These are phyloP conservation scores for Colletotrichum abscissum DNA, from an alignment of 2,329 filamentous ascomycete species.

Conservation along the genomic window DNA sequence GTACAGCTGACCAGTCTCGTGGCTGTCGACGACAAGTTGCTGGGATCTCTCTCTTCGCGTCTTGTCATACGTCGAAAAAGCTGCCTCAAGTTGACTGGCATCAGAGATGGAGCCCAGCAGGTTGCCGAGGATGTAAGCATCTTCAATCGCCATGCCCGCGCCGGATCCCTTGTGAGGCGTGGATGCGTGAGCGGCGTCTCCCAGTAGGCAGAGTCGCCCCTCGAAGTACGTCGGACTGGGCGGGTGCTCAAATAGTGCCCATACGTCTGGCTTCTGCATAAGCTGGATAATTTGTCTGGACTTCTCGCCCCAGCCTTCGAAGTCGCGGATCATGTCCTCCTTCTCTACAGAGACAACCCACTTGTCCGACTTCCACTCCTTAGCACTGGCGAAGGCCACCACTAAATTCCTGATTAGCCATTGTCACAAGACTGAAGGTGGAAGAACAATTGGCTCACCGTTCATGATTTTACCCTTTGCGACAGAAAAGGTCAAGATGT, in stretches of 20 bases:
- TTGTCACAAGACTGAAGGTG: not conserved
- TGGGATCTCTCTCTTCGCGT: slow-evolving; percentile 19
- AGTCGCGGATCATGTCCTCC: slow-evolving; percentile 30
- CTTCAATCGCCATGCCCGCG: slow-evolving; percentile 41
- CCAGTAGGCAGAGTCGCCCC: slow-evolving; percentile 38
- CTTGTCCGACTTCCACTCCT: slow-evolving; percentile 26
- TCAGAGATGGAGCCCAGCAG: slow-evolving; percentile 1
- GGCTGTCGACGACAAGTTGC: slow-evolving; percentile 18
- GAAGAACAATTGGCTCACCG: not conserved
- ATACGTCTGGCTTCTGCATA: slow-evolving; percentile 28
- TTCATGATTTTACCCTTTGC: slow-evolving; percentile 66
- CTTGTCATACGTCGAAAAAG: slow-evolving; percentile 35
- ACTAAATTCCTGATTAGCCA: not conserved
- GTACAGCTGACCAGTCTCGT: slow-evolving; percentile 22
- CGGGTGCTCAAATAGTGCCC: slow-evolving; percentile 33
- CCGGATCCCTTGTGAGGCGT: slow-evolving; percentile 41
- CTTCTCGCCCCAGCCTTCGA: slow-evolving; percentile 25
- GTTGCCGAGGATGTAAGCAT: slow-evolving; percentile 38
- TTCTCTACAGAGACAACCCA: slow-evolving; percentile 18
- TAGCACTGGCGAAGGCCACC: slow-evolving; percentile 17
- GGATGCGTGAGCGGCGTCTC: slow-evolving; percentile 41
- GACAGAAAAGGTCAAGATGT: slow-evolving; percentile 70
- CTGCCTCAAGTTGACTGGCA: slow-evolving; percentile 22
- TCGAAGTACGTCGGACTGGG: slow-evolving; percentile 33
- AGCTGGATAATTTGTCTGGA: slow-evolving; percentile 17